A percentile compares a stretch with the other conserved stretches of the same genome.
Conservation (phyloP, 495 filamentous ascomycete species). For the Xylaria nigripes region DNA sequence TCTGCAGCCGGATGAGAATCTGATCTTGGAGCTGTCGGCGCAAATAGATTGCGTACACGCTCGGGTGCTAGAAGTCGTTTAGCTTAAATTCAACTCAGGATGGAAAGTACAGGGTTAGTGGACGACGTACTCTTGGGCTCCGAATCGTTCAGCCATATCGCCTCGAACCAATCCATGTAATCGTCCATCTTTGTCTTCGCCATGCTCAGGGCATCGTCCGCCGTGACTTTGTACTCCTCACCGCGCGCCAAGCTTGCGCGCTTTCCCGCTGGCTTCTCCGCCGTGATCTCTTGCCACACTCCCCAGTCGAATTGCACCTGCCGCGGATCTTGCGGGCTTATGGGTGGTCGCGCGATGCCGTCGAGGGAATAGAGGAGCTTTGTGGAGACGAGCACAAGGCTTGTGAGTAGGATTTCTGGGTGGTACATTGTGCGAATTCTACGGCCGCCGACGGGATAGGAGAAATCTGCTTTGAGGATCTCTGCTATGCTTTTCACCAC, state of each 20-base stretch:
- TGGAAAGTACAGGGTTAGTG: background rate
- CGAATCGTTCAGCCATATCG: constrained; percentile 54
- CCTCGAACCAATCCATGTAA: constrained; percentile 85
- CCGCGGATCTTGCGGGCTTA: constrained; percentile 50
- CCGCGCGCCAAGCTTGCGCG: constrained; percentile 9
- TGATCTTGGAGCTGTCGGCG: background rate
- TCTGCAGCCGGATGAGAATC: background rate
- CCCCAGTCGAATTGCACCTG: constrained; percentile 61
- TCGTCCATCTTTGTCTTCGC: constrained; percentile 59
- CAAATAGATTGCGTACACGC: constrained; percentile 7
- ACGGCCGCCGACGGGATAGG: constrained; percentile 38
- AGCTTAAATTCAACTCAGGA: background rate
- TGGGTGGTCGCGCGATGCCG: constrained; percentile 47
- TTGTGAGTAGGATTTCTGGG: constrained; percentile 69
- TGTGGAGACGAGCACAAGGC: constrained; percentile 64
- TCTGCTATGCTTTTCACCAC: constrained; percentile 50
- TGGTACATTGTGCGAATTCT: constrained; percentile 31
- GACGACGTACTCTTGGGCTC: constrained; percentile 33
- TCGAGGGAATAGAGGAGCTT: constrained; percentile 79
- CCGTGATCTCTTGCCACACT: constrained; percentile 54
- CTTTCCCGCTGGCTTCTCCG: constrained; percentile 15
- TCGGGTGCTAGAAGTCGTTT: constrained; percentile 4
- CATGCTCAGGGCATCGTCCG: constrained; percentile 64
- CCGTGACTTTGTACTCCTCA: constrained; percentile 42
- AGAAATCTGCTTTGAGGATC: constrained; percentile 49